Base-by-base conservation (phyloP, 2,329 filamentous ascomycete genomes). In the Epichloe glyceriae region DNA sequence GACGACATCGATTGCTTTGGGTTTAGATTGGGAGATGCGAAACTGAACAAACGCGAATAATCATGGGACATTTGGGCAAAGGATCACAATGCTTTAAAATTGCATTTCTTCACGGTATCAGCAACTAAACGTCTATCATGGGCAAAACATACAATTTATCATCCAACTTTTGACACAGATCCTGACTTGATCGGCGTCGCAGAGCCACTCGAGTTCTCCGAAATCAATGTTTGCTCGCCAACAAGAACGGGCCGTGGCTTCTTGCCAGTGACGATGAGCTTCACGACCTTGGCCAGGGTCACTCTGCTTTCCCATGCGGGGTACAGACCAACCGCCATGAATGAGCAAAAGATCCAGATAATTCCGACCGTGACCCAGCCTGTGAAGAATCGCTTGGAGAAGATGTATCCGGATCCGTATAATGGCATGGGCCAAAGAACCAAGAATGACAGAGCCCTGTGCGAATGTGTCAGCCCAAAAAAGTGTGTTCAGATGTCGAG, bases 391-490 rank as follows among this genome's bases (percentile, higher is more conserved):
- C 55, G 30, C 46, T 67, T 67, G 15, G 63, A 65, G 38, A 68
- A 68, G 50, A 95, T 77, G 63, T 95, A 95, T 1, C 78, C 78
- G 0, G 76, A 75, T 11, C 88, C 89, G 62, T 93, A 95, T 80
- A 95, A 82, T 1, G 89, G 89, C 77, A 95, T 91, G 0, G 90
- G 89, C 88, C 89, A 95, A 15, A 95, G 76, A 2, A 95, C 74
- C 0, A 95, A 71, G 51, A 95, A 72, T 0, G 80, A 75, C 0
- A 95, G 54, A 0, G 87, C 86, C 70, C 56, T 63, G 46, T 41
- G 35, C 14, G 5, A 14, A n/a, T 14, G 35, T 14, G 15, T 38
- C 5, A 38, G 14, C 14, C 15, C 2, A 0, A 14, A 37, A 37
- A 30, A 30, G 26, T 30, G 26, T 30, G 26, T 11, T 11, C 30